phyloP scores from a whole-genome alignment of 805 yeast genomes.

The Wickerhamomyces rabaulensis region DNA sequence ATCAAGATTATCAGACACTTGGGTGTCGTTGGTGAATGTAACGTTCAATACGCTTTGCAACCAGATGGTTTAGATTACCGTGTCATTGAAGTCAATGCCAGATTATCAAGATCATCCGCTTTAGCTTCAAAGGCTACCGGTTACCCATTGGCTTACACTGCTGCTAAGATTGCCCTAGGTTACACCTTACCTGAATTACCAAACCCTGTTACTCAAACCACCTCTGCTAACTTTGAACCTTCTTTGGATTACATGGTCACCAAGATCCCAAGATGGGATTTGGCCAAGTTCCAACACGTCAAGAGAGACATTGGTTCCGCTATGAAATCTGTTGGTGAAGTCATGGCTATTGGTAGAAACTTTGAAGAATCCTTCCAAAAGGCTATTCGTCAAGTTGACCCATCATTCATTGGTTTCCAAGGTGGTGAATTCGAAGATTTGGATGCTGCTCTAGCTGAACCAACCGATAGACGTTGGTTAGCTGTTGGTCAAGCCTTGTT shows the following conservation, averaged over 20 bases:
- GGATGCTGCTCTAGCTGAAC: slow-evolving; percentile 73
- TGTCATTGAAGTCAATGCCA: slow-evolving; percentile 96
- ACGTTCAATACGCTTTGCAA: slow-evolving; percentile 93
- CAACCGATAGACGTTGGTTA: slow-evolving; percentile 95
- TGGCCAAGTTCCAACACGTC: slow-evolving; percentile 91
- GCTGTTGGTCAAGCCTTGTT: slow-evolving; percentile 97
- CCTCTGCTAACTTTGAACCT: slow-evolving; percentile 96
- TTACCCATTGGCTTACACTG: slow-evolving; percentile 96
- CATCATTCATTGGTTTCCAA: slow-evolving; percentile 86
- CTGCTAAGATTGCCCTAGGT: slow-evolving; percentile 94
- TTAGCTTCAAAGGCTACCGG: slow-evolving; percentile 98
- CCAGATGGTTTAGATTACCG: slow-evolving; percentile 95
- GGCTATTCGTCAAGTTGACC: slow-evolving; percentile 95
- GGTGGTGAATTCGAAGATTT: slow-evolving; percentile 75
- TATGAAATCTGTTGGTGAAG: slow-evolving; percentile 99
- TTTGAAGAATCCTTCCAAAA: slow-evolving; percentile 97
- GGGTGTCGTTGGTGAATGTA: slow-evolving; percentile 99
- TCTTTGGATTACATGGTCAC: slow-evolving; percentile 94
- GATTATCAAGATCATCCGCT: slow-evolving; percentile 95
- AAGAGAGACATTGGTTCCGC: slow-evolving; percentile 91
- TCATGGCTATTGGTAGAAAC: slow-evolving; percentile 97
- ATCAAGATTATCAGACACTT: slow-evolving; percentile 95
- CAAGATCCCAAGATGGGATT: slow-evolving; percentile 98
- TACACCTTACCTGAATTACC: slow-evolving; percentile 93
- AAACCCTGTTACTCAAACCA: slow-evolving; percentile 93